Evolutionary conservation across 192 early-diverging fungal genomes (phyloP).

Genomic region (Coemansia sp.): DNA sequence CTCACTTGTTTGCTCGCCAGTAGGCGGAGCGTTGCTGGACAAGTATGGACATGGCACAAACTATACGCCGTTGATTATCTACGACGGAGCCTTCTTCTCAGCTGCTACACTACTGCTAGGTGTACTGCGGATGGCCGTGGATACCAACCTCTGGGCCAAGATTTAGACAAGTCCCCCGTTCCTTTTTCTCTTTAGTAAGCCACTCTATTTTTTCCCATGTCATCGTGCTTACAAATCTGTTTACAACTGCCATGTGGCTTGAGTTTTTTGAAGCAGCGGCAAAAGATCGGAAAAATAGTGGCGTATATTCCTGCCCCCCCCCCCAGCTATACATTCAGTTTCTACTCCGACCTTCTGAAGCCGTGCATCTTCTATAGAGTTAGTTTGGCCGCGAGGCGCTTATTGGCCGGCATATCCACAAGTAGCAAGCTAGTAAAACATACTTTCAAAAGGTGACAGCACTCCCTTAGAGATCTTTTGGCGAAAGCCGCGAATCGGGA

Average conservation of each 20-base stretch:
- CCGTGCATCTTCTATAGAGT: background rate
- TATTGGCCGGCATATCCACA: background rate
- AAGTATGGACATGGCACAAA: conserved; percentile 32
- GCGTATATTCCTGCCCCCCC: background rate
- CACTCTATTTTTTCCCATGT: background rate
- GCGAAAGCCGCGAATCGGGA: background rate
- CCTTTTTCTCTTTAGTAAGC: background rate
- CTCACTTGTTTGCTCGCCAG: conserved; percentile 19
- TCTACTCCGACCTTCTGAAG: background rate
- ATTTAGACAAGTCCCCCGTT: background rate
- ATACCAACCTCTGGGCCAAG: background rate
- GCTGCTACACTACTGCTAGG: conserved; percentile 10
- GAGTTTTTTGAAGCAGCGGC: background rate
- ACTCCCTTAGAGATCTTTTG: background rate
- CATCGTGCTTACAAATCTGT: background rate
- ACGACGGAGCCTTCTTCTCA: conserved; percentile 20
- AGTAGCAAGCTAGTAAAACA: background rate
- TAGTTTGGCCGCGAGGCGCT: background rate
- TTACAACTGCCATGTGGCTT: background rate
- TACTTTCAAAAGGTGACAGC: background rate
- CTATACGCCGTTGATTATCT: conserved; percentile 25
- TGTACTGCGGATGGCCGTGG: conserved; percentile 17
- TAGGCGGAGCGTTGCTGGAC: conserved; percentile 22
- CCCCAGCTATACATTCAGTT: background rate
- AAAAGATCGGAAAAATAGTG: background rate